Percentiles rank a stretch among this genome's conserved stretches.
Conservation (phyloP, 768 basidiomycete species). For the Sporobolomyces roseus region DNA sequence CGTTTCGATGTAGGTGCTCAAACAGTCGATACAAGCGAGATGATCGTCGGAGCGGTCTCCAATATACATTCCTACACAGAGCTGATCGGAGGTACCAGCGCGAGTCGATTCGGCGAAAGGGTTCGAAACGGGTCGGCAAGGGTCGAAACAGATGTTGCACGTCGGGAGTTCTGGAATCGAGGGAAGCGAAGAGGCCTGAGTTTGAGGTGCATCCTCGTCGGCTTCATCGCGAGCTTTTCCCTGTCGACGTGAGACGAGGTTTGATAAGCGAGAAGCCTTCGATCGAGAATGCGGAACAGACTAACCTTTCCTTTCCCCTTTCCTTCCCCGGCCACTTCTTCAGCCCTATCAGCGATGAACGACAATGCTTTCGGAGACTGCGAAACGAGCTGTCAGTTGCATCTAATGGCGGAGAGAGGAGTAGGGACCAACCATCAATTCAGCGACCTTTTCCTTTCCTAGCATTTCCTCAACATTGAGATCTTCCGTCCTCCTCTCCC, state of each 20-base stretch:
- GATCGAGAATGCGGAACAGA: neutral
- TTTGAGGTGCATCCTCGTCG: too few species aligned
- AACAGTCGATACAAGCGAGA: constrained; percentile 6
- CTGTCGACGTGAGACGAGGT: neutral
- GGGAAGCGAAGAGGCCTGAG: too few species aligned
- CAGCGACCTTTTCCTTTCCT: neutral
- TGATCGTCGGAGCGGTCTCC: neutral
- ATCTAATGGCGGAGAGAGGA: too few species aligned
- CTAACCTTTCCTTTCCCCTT: neutral
- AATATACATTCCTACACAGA: neutral
- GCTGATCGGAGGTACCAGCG: neutral
- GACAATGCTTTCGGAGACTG: too few species aligned
- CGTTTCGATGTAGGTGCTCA: neutral
- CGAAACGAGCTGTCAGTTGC: too few species aligned
- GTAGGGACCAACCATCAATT: neutral
- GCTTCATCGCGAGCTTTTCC: constrained; percentile 1
- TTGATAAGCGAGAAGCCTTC: neutral
- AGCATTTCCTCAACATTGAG: neutral
- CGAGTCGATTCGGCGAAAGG: neutral
- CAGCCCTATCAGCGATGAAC: neutral
- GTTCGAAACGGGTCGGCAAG: neutral
- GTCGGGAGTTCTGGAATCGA: too few species aligned
- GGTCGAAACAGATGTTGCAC: constrained; percentile 4
- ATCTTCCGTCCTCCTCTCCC: too few species aligned
- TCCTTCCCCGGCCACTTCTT: neutral